Conservation (phyloP, 1,284 basidiomycete genomes). For the Mycena citricolor region DNA sequence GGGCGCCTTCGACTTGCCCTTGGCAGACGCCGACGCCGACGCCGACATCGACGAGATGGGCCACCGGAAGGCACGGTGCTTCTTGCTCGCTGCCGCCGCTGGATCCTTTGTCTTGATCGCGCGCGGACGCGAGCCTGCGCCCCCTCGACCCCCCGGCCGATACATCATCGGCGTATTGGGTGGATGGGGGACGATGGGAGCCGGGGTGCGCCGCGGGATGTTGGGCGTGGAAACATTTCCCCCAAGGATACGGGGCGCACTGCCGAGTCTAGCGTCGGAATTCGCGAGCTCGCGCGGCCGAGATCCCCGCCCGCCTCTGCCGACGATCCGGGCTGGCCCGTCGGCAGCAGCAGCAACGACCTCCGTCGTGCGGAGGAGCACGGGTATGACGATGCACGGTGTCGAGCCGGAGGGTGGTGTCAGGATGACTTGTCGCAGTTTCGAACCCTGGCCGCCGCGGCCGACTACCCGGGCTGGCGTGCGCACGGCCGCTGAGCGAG, state of each 20-base stretch:
- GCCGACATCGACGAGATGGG: no score
- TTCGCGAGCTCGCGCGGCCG: constrained; percentile 4
- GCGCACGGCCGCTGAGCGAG: no score
- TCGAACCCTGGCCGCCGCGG: constrained; percentile 15
- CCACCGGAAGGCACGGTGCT: neutral
- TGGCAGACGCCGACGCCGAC: neutral
- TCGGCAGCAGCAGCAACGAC: neutral
- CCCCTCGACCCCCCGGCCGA: constrained; percentile 15
- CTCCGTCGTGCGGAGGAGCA: neutral
- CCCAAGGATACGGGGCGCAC: no score
- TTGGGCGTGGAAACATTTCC: no score
- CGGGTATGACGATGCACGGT: neutral
- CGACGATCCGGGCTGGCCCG: constrained; percentile 7
- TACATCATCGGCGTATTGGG: neutral
- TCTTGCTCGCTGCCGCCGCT: neutral
- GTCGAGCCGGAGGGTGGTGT: neutral
- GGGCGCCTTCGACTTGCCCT: neutral
- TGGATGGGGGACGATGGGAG: neutral
- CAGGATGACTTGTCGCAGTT: constrained; percentile 3
- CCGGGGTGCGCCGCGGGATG: neutral
- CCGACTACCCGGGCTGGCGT: constrained; percentile 20
- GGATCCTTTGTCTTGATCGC: constrained; percentile 3
- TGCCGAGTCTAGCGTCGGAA: no score
- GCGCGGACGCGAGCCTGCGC: constrained; percentile 17
- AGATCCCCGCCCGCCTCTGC: constrained; percentile 15